These are phyloP conservation scores for Dryas integrifolia DNA, from an alignment of 331 rosid genomes.

Conservation along the genomic window DNA sequence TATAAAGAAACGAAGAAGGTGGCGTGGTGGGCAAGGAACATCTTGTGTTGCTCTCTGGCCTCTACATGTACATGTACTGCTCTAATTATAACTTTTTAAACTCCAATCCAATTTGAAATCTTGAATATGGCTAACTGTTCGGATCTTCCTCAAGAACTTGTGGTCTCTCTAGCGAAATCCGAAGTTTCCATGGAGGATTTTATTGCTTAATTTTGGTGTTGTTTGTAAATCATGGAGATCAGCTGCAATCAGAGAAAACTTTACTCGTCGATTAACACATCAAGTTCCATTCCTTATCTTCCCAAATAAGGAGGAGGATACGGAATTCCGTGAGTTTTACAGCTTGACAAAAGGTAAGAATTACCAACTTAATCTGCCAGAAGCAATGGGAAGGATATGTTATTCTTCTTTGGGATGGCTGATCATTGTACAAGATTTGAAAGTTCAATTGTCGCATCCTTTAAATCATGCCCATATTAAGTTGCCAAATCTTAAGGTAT, in stretches of 20 bases:
- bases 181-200: not conserved
- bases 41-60: too few relatives aligned
- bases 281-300: not conserved
- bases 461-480: not conserved
- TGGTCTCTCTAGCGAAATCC: not conserved
- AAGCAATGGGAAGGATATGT: too few relatives aligned
- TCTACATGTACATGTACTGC: too few relatives aligned
- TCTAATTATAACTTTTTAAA: too few relatives aligned
- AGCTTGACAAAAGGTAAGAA: not conserved
- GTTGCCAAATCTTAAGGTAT: not conserved
- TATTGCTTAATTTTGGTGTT: not conserved
- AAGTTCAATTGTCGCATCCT: not conserved
- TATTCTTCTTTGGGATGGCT: slow-evolving; percentile 1
- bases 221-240: not conserved
- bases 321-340: not conserved
- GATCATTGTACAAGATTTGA: not conserved
- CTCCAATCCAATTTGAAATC: too few relatives aligned
- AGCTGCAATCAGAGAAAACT: not conserved
- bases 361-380: not conserved
- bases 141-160: not conserved
- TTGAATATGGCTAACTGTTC: not conserved
- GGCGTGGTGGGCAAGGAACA: too few relatives aligned
- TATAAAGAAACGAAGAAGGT: too few relatives aligned
- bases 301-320: not conserved
- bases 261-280: not conserved